Evolutionary conservation across 2,329 filamentous ascomycete genomes (phyloP), one percentile per base, ranked within the genome.

Genomic region (Thyridium curvatum): DNA sequence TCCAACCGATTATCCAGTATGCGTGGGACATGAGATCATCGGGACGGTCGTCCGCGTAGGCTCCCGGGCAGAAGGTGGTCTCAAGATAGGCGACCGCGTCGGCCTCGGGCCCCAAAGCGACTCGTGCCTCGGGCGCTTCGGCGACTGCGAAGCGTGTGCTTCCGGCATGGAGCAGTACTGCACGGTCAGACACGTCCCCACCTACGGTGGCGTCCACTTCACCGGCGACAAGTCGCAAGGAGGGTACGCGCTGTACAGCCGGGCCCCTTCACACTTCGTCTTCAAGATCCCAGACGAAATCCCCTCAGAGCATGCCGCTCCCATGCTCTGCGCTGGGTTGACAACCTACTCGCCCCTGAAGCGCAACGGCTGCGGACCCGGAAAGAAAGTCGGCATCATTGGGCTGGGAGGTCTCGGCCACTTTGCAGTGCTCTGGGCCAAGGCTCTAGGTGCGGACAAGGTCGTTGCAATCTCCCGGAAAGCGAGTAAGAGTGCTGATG

Each of bases 281-380:
- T 50, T 71, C 47, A 63, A 64, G 40, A 68, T 72, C 34, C 67
- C 67, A 4, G 64, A 69, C 21, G 56, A 51, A 6, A 44, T 72
- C 28, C 50, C 54, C 37, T 60, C 58, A 9, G 62, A 62, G 13
- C 49, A 58, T 16, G 65, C 66, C 3, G 68, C 82, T 8, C 81
- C 82, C 3, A 79, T 87, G 74, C 63, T 87, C 18, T 87, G 84
- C 51, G 83, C 71, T 18, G 83, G 84, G 12, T 70, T 86, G 18
- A 87, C 83, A 0, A 68, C 81, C 4, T 88, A 72, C 52, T 66
- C 69, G 4, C 83, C 84, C 1, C 57, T 88, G 39, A 69, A 66
- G 47, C 68, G 76, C 38, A 75, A 84, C 46, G 79, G 77, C 2
- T 75, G 71, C 33, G 84, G 83, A 0, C 81, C 81, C 0, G 82